Evolutionary conservation across 23 red algal genomes (phyloP), one percentile per base, ranked within the genome.

Genomic region (Gracilaria domingensis): DNA sequence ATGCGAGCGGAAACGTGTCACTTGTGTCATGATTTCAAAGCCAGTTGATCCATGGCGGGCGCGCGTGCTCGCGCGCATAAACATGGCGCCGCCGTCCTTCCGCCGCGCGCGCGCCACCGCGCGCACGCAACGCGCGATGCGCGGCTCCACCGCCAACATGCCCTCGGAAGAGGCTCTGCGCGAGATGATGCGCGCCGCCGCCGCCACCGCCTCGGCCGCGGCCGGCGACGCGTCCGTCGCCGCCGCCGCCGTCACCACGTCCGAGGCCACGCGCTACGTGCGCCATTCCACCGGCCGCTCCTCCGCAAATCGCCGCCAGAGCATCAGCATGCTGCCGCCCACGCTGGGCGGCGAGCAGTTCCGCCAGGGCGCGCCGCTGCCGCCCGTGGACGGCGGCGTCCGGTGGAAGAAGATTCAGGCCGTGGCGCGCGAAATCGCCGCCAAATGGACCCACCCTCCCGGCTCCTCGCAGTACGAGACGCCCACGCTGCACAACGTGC

Each of bases 191-290:
- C 50, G 33, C 30, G 55, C 55, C 18, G 84, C 84, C 4, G 84
- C 84, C 20, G 84, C 84, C 38, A 78, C 71, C 23, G 84, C 84
- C 30, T 88, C 84, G 25, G 84, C 84, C 13, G 84, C 84, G 21
- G 71, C 84, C 8, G 66, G 58, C 20, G 53, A 88, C 42, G 66
- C 71, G 4, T 59, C 84, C 4, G 70, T 76, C 49, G 84, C 66
- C 7, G 66, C 67, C 0, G 66, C 64, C 16, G 59, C 81, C 20
- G 59, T 69, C 30, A 72, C 66, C 14, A 78, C 84, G 16, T 75
- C 66, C 6, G 53, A 88, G 20, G 54, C 66, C 18, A 58, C 53
- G 0, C 71, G 55, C 44, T 78, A 72, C n/a, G 49, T 59, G 23
- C 84, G 84, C 47, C 66, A 58, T 37, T 60, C 65, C 17, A 75